phyloP scores from a whole-genome alignment of 1,139 yeast genomes.

The Candida glucosophila region DNA sequence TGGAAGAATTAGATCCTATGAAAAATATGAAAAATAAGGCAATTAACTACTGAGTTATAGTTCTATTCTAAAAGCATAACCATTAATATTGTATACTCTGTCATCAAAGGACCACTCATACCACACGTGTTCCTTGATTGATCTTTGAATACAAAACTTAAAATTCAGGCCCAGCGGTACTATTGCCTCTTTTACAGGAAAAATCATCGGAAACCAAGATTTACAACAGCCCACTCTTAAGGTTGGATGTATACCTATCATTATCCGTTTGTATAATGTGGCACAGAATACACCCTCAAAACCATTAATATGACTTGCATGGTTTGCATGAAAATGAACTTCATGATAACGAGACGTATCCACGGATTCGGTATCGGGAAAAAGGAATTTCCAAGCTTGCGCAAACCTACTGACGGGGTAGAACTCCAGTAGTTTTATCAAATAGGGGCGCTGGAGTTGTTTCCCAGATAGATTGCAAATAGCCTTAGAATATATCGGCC shows the following conservation, averaged over 20 bases:
- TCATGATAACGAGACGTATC: not conserved
- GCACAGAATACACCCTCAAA: constrained; percentile 71
- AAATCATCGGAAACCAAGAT: constrained; percentile 62
- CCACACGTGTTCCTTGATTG: constrained; percentile 44
- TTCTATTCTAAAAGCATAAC: constrained; percentile 2
- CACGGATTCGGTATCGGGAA: constrained; percentile 30
- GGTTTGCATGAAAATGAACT: constrained; percentile 1
- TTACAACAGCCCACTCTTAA: constrained; percentile 17
- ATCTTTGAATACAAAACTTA: constrained; percentile 38
- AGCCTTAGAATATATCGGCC: constrained; percentile 56
- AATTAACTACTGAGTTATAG: too few relatives aligned
- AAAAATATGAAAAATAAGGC: too few relatives aligned
- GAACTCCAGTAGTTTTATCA: constrained; percentile 48
- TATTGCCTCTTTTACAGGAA: constrained; percentile 53
- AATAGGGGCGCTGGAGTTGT: constrained; percentile 42
- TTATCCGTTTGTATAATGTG: constrained; percentile 48
- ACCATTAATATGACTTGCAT: constrained; percentile 44
- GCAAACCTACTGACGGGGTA: constrained; percentile 28
- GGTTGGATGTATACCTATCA: constrained; percentile 16
- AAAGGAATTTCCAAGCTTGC: constrained; percentile 46
- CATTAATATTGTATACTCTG: constrained; percentile 12
- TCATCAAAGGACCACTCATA: constrained; percentile 57
- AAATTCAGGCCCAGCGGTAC: too few relatives aligned
- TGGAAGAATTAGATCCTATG: too few relatives aligned
- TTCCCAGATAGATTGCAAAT: not conserved